These are phyloP conservation scores for Rhododendron griersonianum DNA, from an alignment of 148 eudicot genomes.

Conservation along the genomic window DNA sequence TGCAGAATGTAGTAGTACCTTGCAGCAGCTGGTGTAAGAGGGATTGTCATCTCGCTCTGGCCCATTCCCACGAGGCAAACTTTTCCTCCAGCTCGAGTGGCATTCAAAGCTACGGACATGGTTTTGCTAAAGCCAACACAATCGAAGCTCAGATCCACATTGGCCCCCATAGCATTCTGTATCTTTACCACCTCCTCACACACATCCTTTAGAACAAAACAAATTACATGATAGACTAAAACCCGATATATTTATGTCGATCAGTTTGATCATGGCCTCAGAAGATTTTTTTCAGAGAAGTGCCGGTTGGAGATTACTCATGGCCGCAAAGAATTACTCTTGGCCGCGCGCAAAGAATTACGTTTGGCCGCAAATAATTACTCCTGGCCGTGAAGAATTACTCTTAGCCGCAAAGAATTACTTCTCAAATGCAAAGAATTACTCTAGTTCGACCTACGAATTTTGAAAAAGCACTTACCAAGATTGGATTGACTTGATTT, in stretches of 20 bases:
- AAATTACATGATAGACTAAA: background rate
- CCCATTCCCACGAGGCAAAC: constrained; percentile 69
- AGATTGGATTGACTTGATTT: too few relatives aligned
- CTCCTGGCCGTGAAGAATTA: too few relatives aligned
- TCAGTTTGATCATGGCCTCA: background rate
- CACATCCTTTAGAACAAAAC: constrained; percentile 33
- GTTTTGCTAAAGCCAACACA: constrained; percentile 72
- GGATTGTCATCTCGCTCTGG: constrained; percentile 53
- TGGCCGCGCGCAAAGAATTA: too few relatives aligned
- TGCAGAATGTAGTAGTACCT: constrained; percentile 25
- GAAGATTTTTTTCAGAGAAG: background rate
- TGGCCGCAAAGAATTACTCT: too few relatives aligned
- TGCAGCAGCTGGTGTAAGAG: constrained; percentile 64
- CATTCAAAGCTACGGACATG: constrained; percentile 50
- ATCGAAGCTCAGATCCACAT: constrained; percentile 55
- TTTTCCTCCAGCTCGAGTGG: constrained; percentile 58
- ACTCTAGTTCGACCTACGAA: too few relatives aligned
- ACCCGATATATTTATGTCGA: background rate
- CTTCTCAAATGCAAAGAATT: too few relatives aligned
- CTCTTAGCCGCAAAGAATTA: too few relatives aligned
- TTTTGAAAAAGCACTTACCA: too few relatives aligned
- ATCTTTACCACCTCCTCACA: constrained; percentile 38
- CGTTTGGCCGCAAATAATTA: too few relatives aligned
- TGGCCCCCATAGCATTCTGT: constrained; percentile 35
- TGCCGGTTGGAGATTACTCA: background rate